Evolutionary conservation across 2,329 filamentous ascomycete species (phyloP).

Genomic region (Aspergillus viridinutans): DNA sequence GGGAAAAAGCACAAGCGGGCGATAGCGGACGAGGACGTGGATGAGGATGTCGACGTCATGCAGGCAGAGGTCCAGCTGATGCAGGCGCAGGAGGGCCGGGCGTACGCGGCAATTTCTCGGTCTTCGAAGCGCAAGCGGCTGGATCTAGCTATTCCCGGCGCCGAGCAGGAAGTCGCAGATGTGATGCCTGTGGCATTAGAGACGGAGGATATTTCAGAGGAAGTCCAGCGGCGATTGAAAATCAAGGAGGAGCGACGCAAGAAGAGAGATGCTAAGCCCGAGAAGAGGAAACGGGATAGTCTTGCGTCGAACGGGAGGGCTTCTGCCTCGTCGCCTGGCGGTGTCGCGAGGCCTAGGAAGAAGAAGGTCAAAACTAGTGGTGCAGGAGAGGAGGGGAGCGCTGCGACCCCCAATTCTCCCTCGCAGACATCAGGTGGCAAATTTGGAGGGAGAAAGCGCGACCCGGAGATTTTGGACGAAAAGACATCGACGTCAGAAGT

Average conservation of each 20-base stretch:
- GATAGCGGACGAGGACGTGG: slow-evolving; percentile 11
- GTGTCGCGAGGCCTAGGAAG: slow-evolving; percentile 12
- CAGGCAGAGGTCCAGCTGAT: not conserved
- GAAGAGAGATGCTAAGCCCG: slow-evolving; percentile 26
- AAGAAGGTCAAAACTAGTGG: slow-evolving; percentile 18
- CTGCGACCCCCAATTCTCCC: not conserved
- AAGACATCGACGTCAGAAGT: not conserved
- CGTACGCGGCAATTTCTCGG: not conserved
- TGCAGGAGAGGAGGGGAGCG: slow-evolving; percentile 1
- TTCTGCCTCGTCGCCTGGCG: slow-evolving; percentile 10
- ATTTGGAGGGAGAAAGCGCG: not conserved
- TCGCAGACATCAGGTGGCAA: not conserved
- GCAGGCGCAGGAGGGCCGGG: not conserved
- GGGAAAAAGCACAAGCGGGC: slow-evolving; percentile 13
- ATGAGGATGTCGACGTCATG: slow-evolving; percentile 11
- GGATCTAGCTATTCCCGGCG: slow-evolving; percentile 14
- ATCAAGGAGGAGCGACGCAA: slow-evolving; percentile 40
- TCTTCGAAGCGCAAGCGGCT: slow-evolving; percentile 22
- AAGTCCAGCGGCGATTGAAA: slow-evolving; percentile 42
- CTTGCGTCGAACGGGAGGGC: slow-evolving; percentile 24
- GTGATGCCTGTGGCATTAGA: slow-evolving; percentile 25
- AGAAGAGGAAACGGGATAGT: slow-evolving; percentile 41
- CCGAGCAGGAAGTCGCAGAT: slow-evolving; percentile 21
- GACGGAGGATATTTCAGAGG: slow-evolving; percentile 44
- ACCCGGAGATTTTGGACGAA: not conserved